Evolutionary conservation across 2,329 filamentous ascomycete species (phyloP).

Genomic region (Venturiaceae sp.): DNA sequence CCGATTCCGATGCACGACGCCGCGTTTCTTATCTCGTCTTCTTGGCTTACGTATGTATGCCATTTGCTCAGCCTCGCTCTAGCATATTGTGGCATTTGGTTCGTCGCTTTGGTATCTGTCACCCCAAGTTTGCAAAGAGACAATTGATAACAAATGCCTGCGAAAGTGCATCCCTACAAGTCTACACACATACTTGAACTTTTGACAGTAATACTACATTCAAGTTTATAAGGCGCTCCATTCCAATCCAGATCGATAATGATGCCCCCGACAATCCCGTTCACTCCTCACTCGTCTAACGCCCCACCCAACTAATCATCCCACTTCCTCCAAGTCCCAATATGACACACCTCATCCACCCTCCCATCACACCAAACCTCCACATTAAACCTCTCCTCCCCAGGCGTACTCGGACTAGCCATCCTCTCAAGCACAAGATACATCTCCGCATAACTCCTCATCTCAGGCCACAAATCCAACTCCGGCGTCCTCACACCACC

Average conservation of each 20-base stretch:
- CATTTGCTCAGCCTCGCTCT: not conserved
- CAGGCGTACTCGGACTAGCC: conserved; percentile 42
- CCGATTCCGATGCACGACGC: not conserved
- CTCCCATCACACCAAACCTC: conserved; percentile 35
- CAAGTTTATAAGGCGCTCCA: too few species aligned
- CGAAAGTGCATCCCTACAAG: too few species aligned
- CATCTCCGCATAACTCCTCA: conserved; percentile 46
- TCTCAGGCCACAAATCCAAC: conserved; percentile 62
- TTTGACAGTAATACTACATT: too few species aligned
- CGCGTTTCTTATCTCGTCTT: not conserved
- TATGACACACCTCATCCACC: conserved; percentile 13
- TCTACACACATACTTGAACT: too few species aligned
- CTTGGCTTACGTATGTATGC: not conserved
- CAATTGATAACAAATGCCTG: too few species aligned
- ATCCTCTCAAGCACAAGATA: conserved; percentile 80
- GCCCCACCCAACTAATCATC: not conserved
- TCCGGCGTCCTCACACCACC: conserved; percentile 59
- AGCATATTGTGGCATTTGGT: not conserved
- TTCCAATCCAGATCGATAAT: too few species aligned
- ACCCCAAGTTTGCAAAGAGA: too few species aligned
- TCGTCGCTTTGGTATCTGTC: too few species aligned
- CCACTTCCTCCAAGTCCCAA: conserved; percentile 5
- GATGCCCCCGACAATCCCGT: too few species aligned
- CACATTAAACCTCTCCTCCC: conserved; percentile 41
- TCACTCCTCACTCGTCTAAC: too few species aligned